Evolutionary conservation across 345 rosid species (phyloP), one percentile per base, ranked within the genome.

Genomic region (Gossypium mustelinum): DNA sequence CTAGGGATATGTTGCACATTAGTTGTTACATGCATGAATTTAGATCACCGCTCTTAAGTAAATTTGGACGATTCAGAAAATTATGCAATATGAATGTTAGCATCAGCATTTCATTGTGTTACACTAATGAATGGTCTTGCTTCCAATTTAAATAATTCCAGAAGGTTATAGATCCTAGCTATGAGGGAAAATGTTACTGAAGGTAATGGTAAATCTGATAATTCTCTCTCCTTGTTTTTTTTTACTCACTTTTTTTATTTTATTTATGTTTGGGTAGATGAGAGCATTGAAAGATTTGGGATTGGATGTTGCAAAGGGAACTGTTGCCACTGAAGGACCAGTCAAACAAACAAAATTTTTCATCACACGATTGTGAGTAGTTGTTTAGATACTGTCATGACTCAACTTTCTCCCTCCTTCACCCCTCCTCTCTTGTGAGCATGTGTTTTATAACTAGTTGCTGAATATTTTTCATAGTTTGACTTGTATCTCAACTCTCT

Each of bases 221-320:
- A 34, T 71, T n/a, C 16, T 0, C 59, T 43, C 59, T 73, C 22
- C 51, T 57, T 27, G 9, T 61, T 61, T 61, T 73, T 73, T 18
- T 14, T 24, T 67, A 74, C 43, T 76, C 54, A 74, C 41, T 48
- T 48, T 34, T 34, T 69, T 43, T 20, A 20, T 20, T 20, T 20
- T 20, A 20, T 20, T 20, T 20, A 61, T 64, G 29, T 70, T 70
- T 57, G 70, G 76, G 81, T 88, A 95, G 99, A 93, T 95, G 91
- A 91, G 75, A 54, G 87, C 98, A 64, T 81, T 95, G 86, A 95
- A 90, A 84, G 88, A 84, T 74, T 83, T 93, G 86, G 98, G 98
- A 56, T 84, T 95, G 87, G 94, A 83, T 88, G 99, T 95, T 3
- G 73, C 85, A 6, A 93, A 93, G 82, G 99, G 97, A 80, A 91